Evolutionary conservation across 2,329 filamentous ascomycete species (phyloP).

Genomic region (Gaeumannomyces tritici): DNA sequence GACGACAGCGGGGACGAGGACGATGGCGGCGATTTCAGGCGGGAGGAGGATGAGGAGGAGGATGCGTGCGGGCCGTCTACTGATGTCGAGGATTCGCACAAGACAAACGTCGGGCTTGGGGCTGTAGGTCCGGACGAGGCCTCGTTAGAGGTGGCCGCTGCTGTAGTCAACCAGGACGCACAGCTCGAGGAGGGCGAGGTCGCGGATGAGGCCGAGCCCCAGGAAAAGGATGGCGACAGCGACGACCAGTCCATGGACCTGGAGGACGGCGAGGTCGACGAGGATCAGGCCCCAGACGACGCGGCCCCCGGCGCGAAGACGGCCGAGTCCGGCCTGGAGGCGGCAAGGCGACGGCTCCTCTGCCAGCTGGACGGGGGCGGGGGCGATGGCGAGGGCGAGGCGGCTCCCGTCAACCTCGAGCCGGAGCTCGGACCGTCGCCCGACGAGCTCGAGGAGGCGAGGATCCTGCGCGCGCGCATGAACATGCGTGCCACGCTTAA

Average conservation of each 20-base stretch:
- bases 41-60: slow-evolving; percentile 20
- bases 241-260: slow-evolving; percentile 7
- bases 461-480: slow-evolving; percentile 25
- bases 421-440: slow-evolving; percentile 3
- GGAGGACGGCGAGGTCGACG: slow-evolving; percentile 21
- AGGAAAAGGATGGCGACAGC: slow-evolving; percentile 8
- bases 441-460: slow-evolving; percentile 16
- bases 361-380: slow-evolving; percentile 25
- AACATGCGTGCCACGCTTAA: slow-evolving; percentile 67
- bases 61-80: slow-evolving; percentile 2
- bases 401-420: slow-evolving; percentile 6
- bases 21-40: slow-evolving; percentile 30
- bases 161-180: not conserved
- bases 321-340: slow-evolving; percentile 28
- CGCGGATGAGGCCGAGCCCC: not conserved
- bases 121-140: not conserved
- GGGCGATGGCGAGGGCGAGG: no score
- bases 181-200: slow-evolving; percentile 11
- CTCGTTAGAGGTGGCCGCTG: not conserved
- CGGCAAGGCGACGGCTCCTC: slow-evolving; percentile 38
- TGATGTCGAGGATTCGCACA: slow-evolving; percentile 15
- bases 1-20: slow-evolving; percentile 31
- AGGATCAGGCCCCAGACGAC: slow-evolving; percentile 24
- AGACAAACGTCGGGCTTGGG: not conserved
- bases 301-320: slow-evolving; percentile 13